Evolutionary conservation across 1,284 basidiomycete genomes (phyloP).

Genomic region (Leccinum huronense): DNA sequence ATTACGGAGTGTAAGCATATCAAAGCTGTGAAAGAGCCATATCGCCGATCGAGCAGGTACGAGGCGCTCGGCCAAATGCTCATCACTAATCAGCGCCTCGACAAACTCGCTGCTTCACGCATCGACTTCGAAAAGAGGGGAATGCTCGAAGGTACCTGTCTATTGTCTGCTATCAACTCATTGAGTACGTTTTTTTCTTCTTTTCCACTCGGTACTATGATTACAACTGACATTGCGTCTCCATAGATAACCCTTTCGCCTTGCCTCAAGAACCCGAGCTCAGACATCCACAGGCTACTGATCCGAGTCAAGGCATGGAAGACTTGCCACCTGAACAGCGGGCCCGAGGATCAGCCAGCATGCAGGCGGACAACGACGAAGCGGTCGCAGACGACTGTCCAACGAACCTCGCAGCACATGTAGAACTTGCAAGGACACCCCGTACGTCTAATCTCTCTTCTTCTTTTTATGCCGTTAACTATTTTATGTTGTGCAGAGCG

Average conservation of each 20-base stretch:
- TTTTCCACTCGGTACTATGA: neutral
- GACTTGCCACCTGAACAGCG: neutral
- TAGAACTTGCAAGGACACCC: neutral
- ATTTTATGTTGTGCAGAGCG: neutral
- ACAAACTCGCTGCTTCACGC: constrained; percentile 9
- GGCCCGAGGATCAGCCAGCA: neutral
- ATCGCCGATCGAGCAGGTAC: neutral
- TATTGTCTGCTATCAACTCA: neutral
- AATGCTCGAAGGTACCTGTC: constrained; percentile 9
- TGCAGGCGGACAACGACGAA: neutral
- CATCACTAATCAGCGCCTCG: constrained; percentile 8
- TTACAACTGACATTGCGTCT: neutral
- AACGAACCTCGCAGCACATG: neutral
- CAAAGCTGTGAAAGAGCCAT: constrained; percentile 1
- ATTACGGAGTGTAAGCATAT: constrained; percentile 1
- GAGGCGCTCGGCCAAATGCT: constrained; percentile 6
- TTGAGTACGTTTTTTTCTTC: constrained; percentile 2
- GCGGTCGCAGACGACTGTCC: neutral
- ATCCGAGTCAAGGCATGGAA: neutral
- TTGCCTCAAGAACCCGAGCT: neutral
- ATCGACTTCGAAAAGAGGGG: constrained; percentile 12
- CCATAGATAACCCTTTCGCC: neutral
- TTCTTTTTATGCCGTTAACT: neutral
- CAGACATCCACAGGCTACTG: neutral
- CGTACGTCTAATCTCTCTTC: neutral